These are phyloP conservation scores for Turritis glabra DNA, from an alignment of 345 rosid genomes.

Conservation along the genomic window DNA sequence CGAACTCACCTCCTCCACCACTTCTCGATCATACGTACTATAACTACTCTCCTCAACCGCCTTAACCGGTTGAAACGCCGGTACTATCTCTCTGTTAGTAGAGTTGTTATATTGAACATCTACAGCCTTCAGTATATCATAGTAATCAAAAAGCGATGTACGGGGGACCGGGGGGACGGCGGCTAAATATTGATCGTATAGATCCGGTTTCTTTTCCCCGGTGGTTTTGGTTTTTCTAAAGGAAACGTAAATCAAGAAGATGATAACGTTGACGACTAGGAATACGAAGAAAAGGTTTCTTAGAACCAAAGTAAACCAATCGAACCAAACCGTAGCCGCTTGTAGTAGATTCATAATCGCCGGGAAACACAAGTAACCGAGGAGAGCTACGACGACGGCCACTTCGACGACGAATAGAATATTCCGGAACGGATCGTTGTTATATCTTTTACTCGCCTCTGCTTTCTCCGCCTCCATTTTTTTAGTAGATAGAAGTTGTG, in stretches of 20 bases:
- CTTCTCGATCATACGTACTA: background rate
- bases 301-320: background rate
- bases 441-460: background rate
- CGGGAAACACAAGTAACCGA: constrained; percentile 2
- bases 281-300: background rate
- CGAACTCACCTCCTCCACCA: background rate
- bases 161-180: background rate
- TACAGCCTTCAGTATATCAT: background rate
- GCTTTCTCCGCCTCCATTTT: constrained; percentile 18
- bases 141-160: background rate
- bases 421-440: background rate
- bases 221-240: background rate
- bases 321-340: background rate
- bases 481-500: background rate
- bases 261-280: background rate
- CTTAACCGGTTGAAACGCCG: background rate
- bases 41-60: constrained; percentile 1
- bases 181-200: constrained; percentile 4
- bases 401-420: background rate
- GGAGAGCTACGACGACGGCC: background rate
- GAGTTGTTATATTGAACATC: background rate
- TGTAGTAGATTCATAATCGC: background rate
- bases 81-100: background rate
- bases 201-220: background rate
- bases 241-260: background rate